phyloP scores from a whole-genome alignment of 2,329 filamentous ascomycete genomes.

The Allantophomopsis lycopodina region DNA sequence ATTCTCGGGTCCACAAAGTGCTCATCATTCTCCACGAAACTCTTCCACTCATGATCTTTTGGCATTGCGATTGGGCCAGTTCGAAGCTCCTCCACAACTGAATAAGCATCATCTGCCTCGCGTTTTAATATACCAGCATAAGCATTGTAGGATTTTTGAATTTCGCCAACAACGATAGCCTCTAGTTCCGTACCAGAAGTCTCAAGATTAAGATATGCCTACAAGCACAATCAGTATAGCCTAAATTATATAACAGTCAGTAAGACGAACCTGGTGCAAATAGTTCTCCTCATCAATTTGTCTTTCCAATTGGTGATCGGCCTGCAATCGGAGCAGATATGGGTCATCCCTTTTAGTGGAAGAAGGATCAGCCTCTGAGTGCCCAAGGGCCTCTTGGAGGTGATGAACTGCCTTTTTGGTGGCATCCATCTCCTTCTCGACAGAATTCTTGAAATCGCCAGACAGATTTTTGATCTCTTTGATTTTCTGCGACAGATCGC shows the following conservation, averaged over 20 bases:
- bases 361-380: constrained; percentile 65
- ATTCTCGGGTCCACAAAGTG: constrained; percentile 79
- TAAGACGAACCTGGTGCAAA: constrained; percentile 56
- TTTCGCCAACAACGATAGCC: constrained; percentile 90
- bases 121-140: constrained; percentile 85
- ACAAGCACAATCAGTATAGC: background rate
- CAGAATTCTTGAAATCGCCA: constrained; percentile 91
- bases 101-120: constrained; percentile 72
- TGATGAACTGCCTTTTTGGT: constrained; percentile 68
- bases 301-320: constrained; percentile 81
- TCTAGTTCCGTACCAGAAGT: constrained; percentile 89
- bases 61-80: constrained; percentile 83
- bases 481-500: constrained; percentile 87
- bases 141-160: constrained; percentile 94
- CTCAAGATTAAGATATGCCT: constrained; percentile 92
- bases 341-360: constrained; percentile 84
- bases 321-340: constrained; percentile 71
- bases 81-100: constrained; percentile 67
- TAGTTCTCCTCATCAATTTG: constrained; percentile 98
- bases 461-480: constrained; percentile 94
- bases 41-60: constrained; percentile 79
- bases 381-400: constrained; percentile 69
- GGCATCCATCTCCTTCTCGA: constrained; percentile 85
- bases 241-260: no score
- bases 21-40: constrained; percentile 66